Percentiles rank a stretch among this genome's conserved stretches.
Conservation (phyloP, 1,139 yeast species). For the Candida sp. region DNA sequence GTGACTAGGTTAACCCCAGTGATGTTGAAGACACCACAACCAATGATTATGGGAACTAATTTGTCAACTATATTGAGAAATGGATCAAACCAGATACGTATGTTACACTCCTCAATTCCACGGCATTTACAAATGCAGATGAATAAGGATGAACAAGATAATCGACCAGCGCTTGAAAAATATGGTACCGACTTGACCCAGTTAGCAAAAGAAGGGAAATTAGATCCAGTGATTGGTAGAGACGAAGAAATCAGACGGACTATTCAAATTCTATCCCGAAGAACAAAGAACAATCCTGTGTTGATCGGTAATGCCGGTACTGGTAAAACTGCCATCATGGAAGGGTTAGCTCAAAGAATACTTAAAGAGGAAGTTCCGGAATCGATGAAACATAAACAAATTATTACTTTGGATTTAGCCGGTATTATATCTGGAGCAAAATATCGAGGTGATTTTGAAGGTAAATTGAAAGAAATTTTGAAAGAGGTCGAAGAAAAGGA, state of each 20-base stretch:
- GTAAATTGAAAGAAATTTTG: slow-evolving; percentile 76
- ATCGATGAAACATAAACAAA: slow-evolving; percentile 78
- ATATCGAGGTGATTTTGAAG: slow-evolving; percentile 94
- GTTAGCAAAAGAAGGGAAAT: slow-evolving; percentile 82
- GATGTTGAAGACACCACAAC: background rate
- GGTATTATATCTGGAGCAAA: slow-evolving; percentile 92
- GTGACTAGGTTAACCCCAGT: background rate
- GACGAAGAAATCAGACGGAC: slow-evolving; percentile 95
- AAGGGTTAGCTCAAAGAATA: slow-evolving; percentile 92
- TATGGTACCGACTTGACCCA: slow-evolving; percentile 87
- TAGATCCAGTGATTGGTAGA: slow-evolving; percentile 96
- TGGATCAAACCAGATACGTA: slow-evolving; percentile 4
- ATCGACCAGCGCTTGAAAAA: slow-evolving; percentile 77
- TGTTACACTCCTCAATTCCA: slow-evolving; percentile 17
- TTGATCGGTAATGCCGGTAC: slow-evolving; percentile 96
- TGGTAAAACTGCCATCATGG: slow-evolving; percentile 96
- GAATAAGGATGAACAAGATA: slow-evolving; percentile 46
- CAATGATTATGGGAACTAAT: slow-evolving; percentile 1
- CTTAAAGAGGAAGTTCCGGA: slow-evolving; percentile 94
- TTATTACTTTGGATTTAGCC: slow-evolving; percentile 84
- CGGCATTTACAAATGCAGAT: slow-evolving; percentile 34
- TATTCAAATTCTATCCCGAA: slow-evolving; percentile 82
- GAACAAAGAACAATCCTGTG: slow-evolving; percentile 95
- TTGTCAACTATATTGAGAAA: background rate
- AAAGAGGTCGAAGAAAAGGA: slow-evolving; percentile 84